Percentiles rank a stretch among this genome's conserved stretches.
phyloP scores from a whole-genome alignment of 108 stramenopile species.

The Pseudonitzschia multiseries region DNA sequence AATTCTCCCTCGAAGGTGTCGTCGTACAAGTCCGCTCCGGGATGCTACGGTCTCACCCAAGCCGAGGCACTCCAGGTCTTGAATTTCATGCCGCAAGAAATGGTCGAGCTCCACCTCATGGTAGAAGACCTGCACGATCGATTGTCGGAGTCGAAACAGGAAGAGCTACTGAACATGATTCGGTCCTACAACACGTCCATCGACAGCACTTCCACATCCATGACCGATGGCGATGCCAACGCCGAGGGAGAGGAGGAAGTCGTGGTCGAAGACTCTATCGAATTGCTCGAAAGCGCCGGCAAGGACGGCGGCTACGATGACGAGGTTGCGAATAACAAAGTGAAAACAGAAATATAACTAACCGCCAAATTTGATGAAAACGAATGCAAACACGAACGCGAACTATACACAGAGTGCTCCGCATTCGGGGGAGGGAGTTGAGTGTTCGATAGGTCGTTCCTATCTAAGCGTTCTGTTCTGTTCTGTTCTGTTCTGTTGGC shows the following conservation, averaged over 20 bases:
- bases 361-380: not conserved
- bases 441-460: no score
- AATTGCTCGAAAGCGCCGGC: not conserved
- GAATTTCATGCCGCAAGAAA: conserved; percentile 80
- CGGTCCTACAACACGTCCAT: conserved; percentile 40
- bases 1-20: not conserved
- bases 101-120: conserved; percentile 79
- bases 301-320: not conserved
- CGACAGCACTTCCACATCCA: not conserved
- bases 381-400: not conserved
- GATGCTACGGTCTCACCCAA: conserved; percentile 60
- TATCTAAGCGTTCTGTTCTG: no score
- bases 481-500: no score
- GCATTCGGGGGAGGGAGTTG: no score
- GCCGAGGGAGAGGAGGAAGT: not conserved
- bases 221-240: not conserved
- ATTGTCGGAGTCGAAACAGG: conserved; percentile 58
- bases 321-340: not conserved
- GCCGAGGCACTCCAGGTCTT: conserved; percentile 78
- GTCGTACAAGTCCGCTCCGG: conserved; percentile 19
- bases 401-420: no score
- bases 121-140: conserved; percentile 71
- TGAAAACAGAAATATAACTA: conserved; percentile 5
- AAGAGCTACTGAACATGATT: conserved; percentile 58
- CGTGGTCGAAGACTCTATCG: conserved; percentile 17